These are phyloP conservation scores for Colletotrichum sp. DNA, from an alignment of 2,329 filamentous ascomycete species.

Conservation along the genomic window DNA sequence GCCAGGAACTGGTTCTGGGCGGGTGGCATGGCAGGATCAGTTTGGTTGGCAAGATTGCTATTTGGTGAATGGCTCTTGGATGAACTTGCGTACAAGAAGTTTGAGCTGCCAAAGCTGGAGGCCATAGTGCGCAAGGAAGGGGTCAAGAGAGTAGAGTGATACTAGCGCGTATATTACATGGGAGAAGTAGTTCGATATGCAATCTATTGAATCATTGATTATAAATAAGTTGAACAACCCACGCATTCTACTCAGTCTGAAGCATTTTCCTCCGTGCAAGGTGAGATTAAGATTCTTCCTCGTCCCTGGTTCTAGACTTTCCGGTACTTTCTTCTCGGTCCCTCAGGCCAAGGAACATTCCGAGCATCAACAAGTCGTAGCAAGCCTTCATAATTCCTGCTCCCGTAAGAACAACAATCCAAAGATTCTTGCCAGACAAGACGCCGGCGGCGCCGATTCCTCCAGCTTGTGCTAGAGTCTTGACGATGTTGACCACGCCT, in stretches of 20 bases:
- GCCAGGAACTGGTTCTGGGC: constrained; percentile 40
- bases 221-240: not conserved
- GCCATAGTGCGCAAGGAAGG: constrained; percentile 16
- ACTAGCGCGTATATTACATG: not conserved
- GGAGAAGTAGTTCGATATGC: not conserved
- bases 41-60: constrained; percentile 33
- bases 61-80: constrained; percentile 32
- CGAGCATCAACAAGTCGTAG: constrained; percentile 65
- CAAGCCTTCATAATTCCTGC: constrained; percentile 66
- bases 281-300: not conserved
- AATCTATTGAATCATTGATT: not conserved
- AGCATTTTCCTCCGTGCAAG: not conserved
- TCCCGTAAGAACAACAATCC: constrained; percentile 68
- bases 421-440: constrained; percentile 58
- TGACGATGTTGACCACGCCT: constrained; percentile 73
- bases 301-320: constrained; percentile 7
- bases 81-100: constrained; percentile 31
- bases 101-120: constrained; percentile 45
- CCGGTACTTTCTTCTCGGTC: constrained; percentile 26
- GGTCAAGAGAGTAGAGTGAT: not conserved
- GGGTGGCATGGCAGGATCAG: constrained; percentile 32
- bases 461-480: constrained; percentile 66
- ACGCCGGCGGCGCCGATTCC: constrained; percentile 71
- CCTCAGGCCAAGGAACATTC: constrained; percentile 46
- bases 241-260: not conserved